Evolutionary conservation across 257 asterid genomes (phyloP).

Genomic region (Fraxinus excelsior): DNA sequence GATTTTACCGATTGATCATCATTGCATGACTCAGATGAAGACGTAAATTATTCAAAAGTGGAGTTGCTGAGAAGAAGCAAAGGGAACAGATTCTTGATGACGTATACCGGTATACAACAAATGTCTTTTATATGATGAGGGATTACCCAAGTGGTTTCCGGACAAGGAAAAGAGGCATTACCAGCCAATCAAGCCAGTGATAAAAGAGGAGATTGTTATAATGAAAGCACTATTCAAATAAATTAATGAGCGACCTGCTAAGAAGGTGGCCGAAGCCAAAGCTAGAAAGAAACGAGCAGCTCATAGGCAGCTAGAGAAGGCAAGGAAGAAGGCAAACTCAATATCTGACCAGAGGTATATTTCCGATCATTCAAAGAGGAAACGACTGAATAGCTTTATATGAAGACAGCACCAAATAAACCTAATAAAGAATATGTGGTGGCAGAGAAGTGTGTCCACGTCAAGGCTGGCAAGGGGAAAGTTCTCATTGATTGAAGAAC

Average conservation of each 20-base stretch:
- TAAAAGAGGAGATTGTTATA: constrained; percentile 73
- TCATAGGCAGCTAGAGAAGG: too few relatives aligned
- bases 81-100: constrained; percentile 86
- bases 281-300: constrained; percentile 80
- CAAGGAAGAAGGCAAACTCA: constrained; percentile 77
- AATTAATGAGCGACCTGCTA: constrained; percentile 87
- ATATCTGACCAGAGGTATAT: constrained; percentile 79
- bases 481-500: constrained; percentile 78
- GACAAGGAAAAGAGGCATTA: constrained; percentile 74
- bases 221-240: constrained; percentile 79
- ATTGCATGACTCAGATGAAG: constrained; percentile 58
- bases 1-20: constrained; percentile 76
- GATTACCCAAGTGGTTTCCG: constrained; percentile 78
- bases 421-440: constrained; percentile 79
- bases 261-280: constrained; percentile 91
- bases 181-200: constrained; percentile 74
- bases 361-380: constrained; percentile 72
- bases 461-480: constrained; percentile 74
- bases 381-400: constrained; percentile 78
- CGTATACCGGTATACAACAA: constrained; percentile 90
- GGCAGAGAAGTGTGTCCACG: constrained; percentile 93
- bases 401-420: constrained; percentile 59
- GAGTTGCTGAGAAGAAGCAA: constrained; percentile 79
- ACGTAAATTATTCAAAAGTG: constrained; percentile 62
- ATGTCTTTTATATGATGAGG: constrained; percentile 66